Conservation (phyloP, 805 yeast species). For the Clavispora vitiphila region DNA sequence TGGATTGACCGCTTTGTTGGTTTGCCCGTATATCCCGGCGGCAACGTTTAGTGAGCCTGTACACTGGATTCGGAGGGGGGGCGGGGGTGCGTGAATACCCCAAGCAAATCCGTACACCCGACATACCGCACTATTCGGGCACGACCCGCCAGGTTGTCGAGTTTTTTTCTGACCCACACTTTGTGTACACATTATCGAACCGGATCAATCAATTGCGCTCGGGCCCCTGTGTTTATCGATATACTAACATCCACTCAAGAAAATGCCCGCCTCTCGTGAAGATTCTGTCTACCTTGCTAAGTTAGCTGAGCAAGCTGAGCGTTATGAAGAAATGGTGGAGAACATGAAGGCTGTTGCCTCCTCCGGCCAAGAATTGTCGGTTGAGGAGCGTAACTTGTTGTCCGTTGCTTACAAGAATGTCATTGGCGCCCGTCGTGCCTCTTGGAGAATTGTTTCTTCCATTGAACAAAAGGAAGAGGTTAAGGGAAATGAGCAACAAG, state of each 20-base stretch:
- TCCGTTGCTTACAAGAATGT: slow-evolving; percentile 98
- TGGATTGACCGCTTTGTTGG: not conserved
- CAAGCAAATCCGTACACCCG: slow-evolving; percentile 16
- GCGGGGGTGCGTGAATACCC: not conserved
- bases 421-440: slow-evolving; percentile 98
- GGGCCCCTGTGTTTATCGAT: not conserved
- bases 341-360: slow-evolving; percentile 97
- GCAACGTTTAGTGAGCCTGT: not conserved
- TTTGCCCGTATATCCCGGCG: slow-evolving; percentile 1
- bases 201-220: slow-evolving; percentile 2
- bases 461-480: slow-evolving; percentile 98
- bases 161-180: slow-evolving; percentile 10
- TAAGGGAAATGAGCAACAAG: slow-evolving; percentile 91
- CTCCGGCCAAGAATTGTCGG: slow-evolving; percentile 90
- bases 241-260: slow-evolving; percentile 12
- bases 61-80: not conserved
- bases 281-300: slow-evolving; percentile 97
- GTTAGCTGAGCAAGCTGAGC: slow-evolving; percentile 98
- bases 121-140: slow-evolving; percentile 16
- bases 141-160: slow-evolving; percentile 17
- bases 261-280: slow-evolving; percentile 86
- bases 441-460: slow-evolving; percentile 98
- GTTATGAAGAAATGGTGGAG: slow-evolving; percentile 99
- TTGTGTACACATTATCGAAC: not conserved
- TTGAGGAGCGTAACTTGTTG: slow-evolving; percentile 95